Percentiles rank a stretch among this genome's conserved stretches.
These are phyloP conservation scores for Emmonsiellopsis sp. DNA, from an alignment of 2,329 filamentous ascomycete genomes.

Conservation along the genomic window DNA sequence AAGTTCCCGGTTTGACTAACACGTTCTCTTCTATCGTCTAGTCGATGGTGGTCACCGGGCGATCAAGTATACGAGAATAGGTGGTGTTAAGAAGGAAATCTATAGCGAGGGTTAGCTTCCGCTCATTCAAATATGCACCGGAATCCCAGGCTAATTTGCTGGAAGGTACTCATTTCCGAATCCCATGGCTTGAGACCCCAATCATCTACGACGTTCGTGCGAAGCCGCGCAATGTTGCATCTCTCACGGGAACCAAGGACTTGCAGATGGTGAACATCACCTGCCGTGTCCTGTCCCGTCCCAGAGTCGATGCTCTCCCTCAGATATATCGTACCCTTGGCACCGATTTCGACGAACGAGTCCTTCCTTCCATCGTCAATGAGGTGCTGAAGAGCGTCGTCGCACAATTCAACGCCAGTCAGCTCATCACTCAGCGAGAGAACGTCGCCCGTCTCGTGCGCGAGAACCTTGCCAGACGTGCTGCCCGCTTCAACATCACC, in stretches of 20 bases:
- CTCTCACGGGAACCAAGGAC: constrained; percentile 96
- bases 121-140: not conserved
- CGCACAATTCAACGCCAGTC: constrained; percentile 95
- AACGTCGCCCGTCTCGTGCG: constrained; percentile 85
- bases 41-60: constrained; percentile 98
- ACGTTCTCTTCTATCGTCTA: constrained; percentile 18
- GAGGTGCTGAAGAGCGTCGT: constrained; percentile 98
- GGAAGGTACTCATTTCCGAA: constrained; percentile 77
- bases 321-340: constrained; percentile 96
- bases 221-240: constrained; percentile 92
- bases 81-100: constrained; percentile 92
- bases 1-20: constrained; percentile 9
- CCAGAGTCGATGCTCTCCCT: constrained; percentile 76
- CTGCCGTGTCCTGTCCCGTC: constrained; percentile 93
- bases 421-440: constrained; percentile 98
- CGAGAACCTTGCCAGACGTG: constrained; percentile 83
- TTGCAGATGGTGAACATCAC: constrained; percentile 99
- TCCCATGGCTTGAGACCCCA: constrained; percentile 96
- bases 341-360: constrained; percentile 91
- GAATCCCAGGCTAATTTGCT: not conserved
- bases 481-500: constrained; percentile 93
- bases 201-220: constrained; percentile 97
- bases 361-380: constrained; percentile 95
- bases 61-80: constrained; percentile 93
- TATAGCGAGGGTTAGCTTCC: constrained; percentile 68